These are phyloP conservation scores for Casaregolazyma suthepensis DNA, from an alignment of 1,139 yeast species.

Conservation along the genomic window DNA sequence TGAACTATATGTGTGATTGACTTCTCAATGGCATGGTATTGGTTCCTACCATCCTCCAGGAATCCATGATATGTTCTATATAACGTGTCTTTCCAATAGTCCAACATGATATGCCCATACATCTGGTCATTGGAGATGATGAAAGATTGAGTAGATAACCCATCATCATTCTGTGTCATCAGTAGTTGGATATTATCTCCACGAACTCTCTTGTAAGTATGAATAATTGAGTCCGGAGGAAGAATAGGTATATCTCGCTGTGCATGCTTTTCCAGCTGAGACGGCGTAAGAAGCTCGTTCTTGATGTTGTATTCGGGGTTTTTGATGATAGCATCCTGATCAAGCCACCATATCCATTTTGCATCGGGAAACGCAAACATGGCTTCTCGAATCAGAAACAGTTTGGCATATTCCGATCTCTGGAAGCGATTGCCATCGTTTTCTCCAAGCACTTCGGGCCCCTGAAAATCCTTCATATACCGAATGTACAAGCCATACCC, in stretches of 20 bases:
- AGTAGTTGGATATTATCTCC: conserved; percentile 52
- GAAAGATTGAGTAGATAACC: conserved; percentile 64
- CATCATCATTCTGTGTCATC: conserved; percentile 57
- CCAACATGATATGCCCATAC: conserved; percentile 59
- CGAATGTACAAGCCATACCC: conserved; percentile 72
- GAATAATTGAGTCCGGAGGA: conserved; percentile 52
- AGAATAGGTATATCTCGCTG: conserved; percentile 55
- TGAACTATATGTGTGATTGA: conserved; percentile 73
- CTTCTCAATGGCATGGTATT: conserved; percentile 26
- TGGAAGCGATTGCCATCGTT: conserved; percentile 20
- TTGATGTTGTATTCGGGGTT: conserved; percentile 52
- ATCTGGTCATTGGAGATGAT: conserved; percentile 53
- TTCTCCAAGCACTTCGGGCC: conserved; percentile 18
- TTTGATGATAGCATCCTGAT: conserved; percentile 71
- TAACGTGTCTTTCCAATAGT: conserved; percentile 64
- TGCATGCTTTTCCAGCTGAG: conserved; percentile 54
- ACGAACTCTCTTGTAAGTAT: conserved; percentile 59
- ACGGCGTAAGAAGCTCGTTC: conserved; percentile 41
- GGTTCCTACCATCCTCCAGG: conserved; percentile 42
- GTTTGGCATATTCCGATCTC: conserved; percentile 47
- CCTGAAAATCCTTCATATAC: conserved; percentile 71
- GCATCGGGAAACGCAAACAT: conserved; percentile 85
- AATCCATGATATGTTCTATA: conserved; percentile 61
- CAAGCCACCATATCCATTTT: conserved; percentile 83
- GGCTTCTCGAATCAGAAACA: conserved; percentile 67